phyloP scores from a whole-genome alignment of 2,329 filamentous ascomycete genomes.

The Diplodia corticola region DNA sequence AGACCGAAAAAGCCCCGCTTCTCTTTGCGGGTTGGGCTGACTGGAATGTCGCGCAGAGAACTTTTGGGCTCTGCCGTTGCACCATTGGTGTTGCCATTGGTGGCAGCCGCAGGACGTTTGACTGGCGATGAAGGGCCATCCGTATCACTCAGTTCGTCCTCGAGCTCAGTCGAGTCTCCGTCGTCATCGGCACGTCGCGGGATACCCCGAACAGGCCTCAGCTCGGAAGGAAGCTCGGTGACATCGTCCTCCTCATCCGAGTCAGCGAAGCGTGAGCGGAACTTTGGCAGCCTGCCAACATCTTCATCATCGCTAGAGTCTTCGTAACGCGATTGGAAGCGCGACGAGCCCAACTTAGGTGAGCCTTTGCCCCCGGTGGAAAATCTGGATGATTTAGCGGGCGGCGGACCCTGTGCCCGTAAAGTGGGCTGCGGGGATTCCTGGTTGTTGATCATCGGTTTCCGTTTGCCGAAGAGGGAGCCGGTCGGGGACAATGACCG shows the following conservation, averaged over 20 bases:
- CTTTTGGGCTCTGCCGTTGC: constrained; percentile 34
- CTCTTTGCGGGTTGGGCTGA: constrained; percentile 35
- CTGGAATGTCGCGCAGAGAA: constrained; percentile 39
- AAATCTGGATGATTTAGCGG: constrained; percentile 1
- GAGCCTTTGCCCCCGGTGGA: background rate
- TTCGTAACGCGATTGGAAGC: constrained; percentile 57
- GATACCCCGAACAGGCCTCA: constrained; percentile 61
- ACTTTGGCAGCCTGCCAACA: constrained; percentile 35
- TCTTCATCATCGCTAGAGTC: constrained; percentile 66
- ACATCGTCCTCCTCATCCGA: constrained; percentile 56
- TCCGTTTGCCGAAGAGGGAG: constrained; percentile 47
- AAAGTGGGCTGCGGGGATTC: background rate
- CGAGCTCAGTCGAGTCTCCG: constrained; percentile 57
- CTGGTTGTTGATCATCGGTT: constrained; percentile 26
- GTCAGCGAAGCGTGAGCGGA: constrained; percentile 51
- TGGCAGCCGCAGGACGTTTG: constrained; percentile 30
- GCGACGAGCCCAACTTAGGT: constrained; percentile 8
- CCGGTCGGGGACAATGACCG: constrained; percentile 69
- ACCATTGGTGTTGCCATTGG: constrained; percentile 28
- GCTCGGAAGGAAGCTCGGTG: constrained; percentile 36
- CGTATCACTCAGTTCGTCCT: constrained; percentile 40
- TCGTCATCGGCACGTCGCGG: constrained; percentile 58
- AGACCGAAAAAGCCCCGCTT: constrained; percentile 52
- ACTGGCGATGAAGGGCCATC: constrained; percentile 34
- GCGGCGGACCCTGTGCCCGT: background rate